These are phyloP conservation scores for Thuidium tamariscinum DNA, from an alignment of 225 moss, liverwort and hornwort species.

Conservation along the genomic window DNA sequence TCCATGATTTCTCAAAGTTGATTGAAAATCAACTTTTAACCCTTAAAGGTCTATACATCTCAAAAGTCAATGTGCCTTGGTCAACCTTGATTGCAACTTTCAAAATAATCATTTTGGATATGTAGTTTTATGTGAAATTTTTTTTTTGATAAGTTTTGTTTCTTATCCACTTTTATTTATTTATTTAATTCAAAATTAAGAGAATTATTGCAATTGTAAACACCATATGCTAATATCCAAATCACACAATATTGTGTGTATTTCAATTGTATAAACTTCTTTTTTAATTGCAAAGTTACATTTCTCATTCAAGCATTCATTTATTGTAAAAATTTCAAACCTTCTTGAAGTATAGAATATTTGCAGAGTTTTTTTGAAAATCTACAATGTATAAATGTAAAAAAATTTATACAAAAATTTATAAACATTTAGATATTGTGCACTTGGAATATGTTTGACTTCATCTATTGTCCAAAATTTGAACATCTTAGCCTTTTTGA, in stretches of 20 bases:
- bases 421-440: background rate
- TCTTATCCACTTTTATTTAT: no score
- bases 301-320: no score
- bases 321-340: background rate
- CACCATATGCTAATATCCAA: no score
- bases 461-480: background rate
- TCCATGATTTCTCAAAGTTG: background rate
- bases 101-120: background rate
- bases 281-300: no score
- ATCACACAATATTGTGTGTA: no score
- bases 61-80: background rate
- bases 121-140: no score
- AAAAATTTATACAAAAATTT: background rate
- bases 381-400: background rate
- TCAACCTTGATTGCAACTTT: background rate
- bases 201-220: no score
- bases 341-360: background rate
- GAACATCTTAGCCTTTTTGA: background rate
- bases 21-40: background rate
- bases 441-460: rapidly evolving
- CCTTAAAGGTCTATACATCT: background rate
- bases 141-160: no score
- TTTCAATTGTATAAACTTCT: no score
- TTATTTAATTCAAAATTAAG: no score
- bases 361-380: background rate